phyloP scores from a whole-genome alignment of 202 grass and related monocot species.

The Eragrostis tef region DNA sequence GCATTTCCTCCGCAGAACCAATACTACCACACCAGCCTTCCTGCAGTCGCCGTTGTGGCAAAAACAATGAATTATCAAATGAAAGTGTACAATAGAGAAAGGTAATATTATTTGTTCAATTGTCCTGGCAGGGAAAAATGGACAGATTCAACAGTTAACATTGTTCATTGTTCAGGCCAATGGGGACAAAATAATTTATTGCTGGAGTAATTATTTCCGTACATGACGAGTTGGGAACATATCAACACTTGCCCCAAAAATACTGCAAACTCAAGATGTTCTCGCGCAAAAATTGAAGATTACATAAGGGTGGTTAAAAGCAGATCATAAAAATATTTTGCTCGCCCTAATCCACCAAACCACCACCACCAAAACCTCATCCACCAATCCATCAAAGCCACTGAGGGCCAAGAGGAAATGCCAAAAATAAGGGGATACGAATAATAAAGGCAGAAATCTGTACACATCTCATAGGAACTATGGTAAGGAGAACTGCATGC shows the following conservation, averaged over 20 bases:
- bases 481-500: not conserved
- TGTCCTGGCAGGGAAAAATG: conserved; percentile 4
- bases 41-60: conserved; percentile 47
- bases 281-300: conserved; percentile 15
- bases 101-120: conserved; percentile 9
- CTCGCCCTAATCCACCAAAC: not conserved
- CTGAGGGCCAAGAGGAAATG: not conserved
- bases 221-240: not conserved
- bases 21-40: conserved; percentile 87
- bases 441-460: not conserved
- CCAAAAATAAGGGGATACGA: not conserved
- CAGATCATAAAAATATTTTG: conserved; percentile 10
- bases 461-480: not conserved
- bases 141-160: conserved; percentile 7
- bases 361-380: not conserved
- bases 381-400: not conserved
- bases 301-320: not conserved
- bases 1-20: conserved; percentile 86
- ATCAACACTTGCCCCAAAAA: conserved; percentile 19
- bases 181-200: conserved; percentile 24
- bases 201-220: conserved; percentile 31
- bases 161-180: conserved; percentile 7
- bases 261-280: not conserved
- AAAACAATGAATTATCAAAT: conserved; percentile 5
- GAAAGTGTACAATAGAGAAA: conserved; percentile 12